Conservation (phyloP, 805 yeast species). For the Candida pini region DNA sequence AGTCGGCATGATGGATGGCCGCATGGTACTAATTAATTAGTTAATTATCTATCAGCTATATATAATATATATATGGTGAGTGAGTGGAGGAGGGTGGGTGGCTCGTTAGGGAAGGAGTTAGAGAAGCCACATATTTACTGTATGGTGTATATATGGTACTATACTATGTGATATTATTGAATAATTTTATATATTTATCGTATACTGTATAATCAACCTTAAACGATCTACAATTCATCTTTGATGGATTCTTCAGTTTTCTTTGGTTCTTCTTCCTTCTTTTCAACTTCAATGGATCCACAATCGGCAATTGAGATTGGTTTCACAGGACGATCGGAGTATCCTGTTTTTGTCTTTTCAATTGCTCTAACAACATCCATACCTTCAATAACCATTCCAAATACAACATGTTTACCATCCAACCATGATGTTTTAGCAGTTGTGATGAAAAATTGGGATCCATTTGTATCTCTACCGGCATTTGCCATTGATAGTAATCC, state of each 20-base stretch:
- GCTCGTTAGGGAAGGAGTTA: too few relatives aligned
- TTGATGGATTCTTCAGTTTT: slow-evolving; percentile 24
- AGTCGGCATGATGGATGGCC: too few relatives aligned
- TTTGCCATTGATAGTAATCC: slow-evolving; percentile 76
- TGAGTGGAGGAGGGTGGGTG: too few relatives aligned
- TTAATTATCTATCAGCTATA: too few relatives aligned
- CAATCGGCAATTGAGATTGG: slow-evolving; percentile 59
- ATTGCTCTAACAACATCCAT: slow-evolving; percentile 73
- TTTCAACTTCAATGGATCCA: slow-evolving; percentile 52
- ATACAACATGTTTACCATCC: slow-evolving; percentile 92
- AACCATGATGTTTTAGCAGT: slow-evolving; percentile 90
- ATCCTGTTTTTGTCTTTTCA: slow-evolving; percentile 64
- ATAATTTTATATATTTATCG: too few relatives aligned
- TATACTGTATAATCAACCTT: too few relatives aligned
- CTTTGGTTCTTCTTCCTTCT: slow-evolving; percentile 13
- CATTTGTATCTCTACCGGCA: slow-evolving; percentile 76
- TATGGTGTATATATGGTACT: too few relatives aligned
- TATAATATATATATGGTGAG: too few relatives aligned
- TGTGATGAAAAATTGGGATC: slow-evolving; percentile 93
- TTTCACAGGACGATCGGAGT: slow-evolving; percentile 67
- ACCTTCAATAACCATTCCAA: slow-evolving; percentile 90
- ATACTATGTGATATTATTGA: too few relatives aligned
- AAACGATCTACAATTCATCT: slow-evolving; percentile 29
- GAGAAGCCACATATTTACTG: too few relatives aligned
- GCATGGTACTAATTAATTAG: too few relatives aligned